Evolutionary conservation across 208 protist species (phyloP), one percentile per base, ranked within the genome.

Genomic region (Leptomonas pyrrhocoris): DNA sequence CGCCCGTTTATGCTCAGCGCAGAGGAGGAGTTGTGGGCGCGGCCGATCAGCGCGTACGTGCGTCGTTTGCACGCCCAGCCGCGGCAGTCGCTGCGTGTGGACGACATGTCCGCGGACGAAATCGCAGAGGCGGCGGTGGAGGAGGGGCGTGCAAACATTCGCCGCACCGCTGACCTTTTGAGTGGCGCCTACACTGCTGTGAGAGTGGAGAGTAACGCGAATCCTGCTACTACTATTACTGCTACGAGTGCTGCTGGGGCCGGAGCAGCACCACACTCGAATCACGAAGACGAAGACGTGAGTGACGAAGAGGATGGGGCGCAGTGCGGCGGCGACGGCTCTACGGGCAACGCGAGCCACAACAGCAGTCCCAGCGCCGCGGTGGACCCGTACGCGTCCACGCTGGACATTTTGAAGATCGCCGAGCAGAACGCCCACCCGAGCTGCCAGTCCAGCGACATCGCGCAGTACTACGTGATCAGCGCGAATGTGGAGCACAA

Each of bases 401-500:
- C 62, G 55, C 72, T 77, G 1, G 42, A 71, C 23, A 21, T 69
- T 2, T n/a, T 69, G n/a, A 2, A 0, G 7, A 38, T 60, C 11
- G 72, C 72, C 25, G 31, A 27, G 23, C 28, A 23, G n/a, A 77
- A 77, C 48, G 62, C 72, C 0, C 57, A 56, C 46, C 72, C 72
- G 34, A 62, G 43, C 12, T 60, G 72, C 28, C 72, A 70, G 54
- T 65, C 72, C 19, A 21, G 49, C 46, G 23, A 77, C 72, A 64
- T 74, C 49, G 42, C 49, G 4, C 59, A 36, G 34, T 66, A 68
- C 43, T 50, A 63, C 49, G 68, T 64, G 50, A 63, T 65, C 25
- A 71, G 55, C 19, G 63, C 66, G 81, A 90, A 95, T 57, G 91
- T 97, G 6, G 96, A 97, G 71, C 92, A 98, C 81, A 98, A 98